phyloP scores from a whole-genome alignment of 164 flowering plant species.

The Liquidambar formosana region DNA sequence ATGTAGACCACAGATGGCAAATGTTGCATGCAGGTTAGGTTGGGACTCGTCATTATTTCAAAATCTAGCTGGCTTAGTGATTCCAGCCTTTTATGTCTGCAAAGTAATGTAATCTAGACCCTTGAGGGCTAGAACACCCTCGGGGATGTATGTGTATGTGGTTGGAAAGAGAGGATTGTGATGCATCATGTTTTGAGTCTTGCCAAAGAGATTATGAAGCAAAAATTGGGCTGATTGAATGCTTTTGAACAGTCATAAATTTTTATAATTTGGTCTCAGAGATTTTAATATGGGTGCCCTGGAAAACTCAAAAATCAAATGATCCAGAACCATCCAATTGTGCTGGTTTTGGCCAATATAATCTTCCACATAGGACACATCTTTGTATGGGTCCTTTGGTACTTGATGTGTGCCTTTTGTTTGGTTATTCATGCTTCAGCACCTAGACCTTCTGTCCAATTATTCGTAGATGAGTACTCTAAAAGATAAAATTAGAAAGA shows the following conservation, averaged over 20 bases:
- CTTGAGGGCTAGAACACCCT: background rate
- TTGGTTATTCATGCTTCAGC: background rate
- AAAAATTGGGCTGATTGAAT: conserved; percentile 1
- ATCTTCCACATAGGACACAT: background rate
- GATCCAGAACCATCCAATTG: background rate
- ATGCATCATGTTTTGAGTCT: background rate
- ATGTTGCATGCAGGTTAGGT: background rate
- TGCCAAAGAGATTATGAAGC: background rate
- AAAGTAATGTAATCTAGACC: background rate
- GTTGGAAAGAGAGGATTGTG: background rate
- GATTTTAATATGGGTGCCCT: background rate
- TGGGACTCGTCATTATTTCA: background rate
- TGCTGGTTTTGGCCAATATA: background rate
- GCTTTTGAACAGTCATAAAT: background rate
- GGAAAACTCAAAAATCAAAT: background rate
- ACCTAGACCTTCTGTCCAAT: background rate
- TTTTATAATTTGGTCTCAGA: background rate
- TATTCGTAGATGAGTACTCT: background rate
- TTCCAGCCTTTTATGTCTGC: background rate
- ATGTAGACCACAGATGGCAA: background rate
- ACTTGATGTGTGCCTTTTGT: background rate
- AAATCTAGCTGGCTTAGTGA: background rate
- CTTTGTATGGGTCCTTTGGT: background rate
- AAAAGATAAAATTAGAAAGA: background rate
- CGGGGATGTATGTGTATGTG: background rate